Evolutionary conservation across 306 rosid species (phyloP).

Genomic region (Lathyrus oleraceus): DNA sequence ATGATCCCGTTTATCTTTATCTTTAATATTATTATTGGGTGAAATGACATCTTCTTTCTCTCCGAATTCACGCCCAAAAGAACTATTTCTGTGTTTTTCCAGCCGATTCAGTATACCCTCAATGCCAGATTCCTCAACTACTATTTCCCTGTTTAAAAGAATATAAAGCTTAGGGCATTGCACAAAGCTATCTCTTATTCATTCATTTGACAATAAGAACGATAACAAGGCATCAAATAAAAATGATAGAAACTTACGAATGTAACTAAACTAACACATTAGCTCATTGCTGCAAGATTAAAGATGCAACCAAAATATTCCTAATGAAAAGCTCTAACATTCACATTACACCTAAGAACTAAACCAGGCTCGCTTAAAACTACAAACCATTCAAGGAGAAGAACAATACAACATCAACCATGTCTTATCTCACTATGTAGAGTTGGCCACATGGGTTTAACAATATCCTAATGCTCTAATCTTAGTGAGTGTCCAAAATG

Average conservation of each 20-base stretch:
- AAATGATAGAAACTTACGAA: background rate
- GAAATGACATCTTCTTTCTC: constrained; percentile 43
- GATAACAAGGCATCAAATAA: background rate
- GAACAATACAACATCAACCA: background rate
- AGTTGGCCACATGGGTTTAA: background rate
- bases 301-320: background rate
- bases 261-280: constrained; percentile 1
- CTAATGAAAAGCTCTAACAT: background rate
- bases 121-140: constrained; percentile 65
- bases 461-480: background rate
- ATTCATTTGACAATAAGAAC: constrained; percentile 19
- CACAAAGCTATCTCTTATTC: constrained; percentile 4
- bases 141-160: constrained; percentile 51
- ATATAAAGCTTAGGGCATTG: background rate
- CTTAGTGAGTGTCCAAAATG: background rate
- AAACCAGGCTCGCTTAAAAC: background rate
- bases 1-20: constrained; percentile 40
- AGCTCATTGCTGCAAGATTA: constrained; percentile 20
- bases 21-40: constrained; percentile 5
- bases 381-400: background rate
- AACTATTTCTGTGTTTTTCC: constrained; percentile 66
- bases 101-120: constrained; percentile 86
- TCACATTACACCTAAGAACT: background rate
- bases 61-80: constrained; percentile 43
- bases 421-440: background rate